Evolutionary conservation across 2,329 filamentous ascomycete species (phyloP).

Genomic region (Beauveria caledonica): DNA sequence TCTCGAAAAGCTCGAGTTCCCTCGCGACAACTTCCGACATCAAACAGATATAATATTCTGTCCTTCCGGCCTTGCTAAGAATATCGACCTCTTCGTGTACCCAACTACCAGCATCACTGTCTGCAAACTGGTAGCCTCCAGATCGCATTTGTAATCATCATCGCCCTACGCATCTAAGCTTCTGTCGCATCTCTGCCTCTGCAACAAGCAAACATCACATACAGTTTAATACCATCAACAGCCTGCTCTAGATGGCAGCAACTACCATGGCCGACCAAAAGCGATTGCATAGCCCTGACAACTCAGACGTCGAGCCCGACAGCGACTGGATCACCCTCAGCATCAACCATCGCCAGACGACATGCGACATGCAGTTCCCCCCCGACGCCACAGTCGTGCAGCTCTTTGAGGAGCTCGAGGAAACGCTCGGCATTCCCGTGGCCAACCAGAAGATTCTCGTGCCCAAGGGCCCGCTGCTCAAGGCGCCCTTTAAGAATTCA

Average conservation of each 20-base stretch:
- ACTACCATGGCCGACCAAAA: conserved; percentile 11
- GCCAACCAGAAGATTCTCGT: conserved; percentile 62
- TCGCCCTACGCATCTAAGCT: background rate
- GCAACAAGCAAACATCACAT: background rate
- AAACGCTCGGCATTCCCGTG: conserved; percentile 48
- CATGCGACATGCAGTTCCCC: conserved; percentile 36
- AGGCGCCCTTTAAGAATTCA: conserved; percentile 54
- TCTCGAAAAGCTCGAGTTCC: background rate
- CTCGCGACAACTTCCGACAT: background rate
- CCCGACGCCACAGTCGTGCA: conserved; percentile 44
- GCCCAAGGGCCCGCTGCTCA: conserved; percentile 56
- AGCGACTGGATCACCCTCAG: conserved; percentile 32
- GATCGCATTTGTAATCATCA: conserved; percentile 9
- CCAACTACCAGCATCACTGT: background rate
- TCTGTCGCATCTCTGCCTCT: background rate
- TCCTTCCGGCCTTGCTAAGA: no score
- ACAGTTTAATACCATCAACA: background rate
- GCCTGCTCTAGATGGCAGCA: background rate
- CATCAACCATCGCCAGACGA: conserved; percentile 38
- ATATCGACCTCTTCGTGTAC: background rate
- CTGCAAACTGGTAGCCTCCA: background rate
- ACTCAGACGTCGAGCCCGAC: conserved; percentile 17
- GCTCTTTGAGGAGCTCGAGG: conserved; percentile 50
- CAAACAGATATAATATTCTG: background rate
- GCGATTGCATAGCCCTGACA: background rate